A percentile compares a stretch with the other conserved stretches of the same genome.
Evolutionary conservation across 352 stramenopile genomes (phyloP).

Genomic region (Phytophthora aleatoria): DNA sequence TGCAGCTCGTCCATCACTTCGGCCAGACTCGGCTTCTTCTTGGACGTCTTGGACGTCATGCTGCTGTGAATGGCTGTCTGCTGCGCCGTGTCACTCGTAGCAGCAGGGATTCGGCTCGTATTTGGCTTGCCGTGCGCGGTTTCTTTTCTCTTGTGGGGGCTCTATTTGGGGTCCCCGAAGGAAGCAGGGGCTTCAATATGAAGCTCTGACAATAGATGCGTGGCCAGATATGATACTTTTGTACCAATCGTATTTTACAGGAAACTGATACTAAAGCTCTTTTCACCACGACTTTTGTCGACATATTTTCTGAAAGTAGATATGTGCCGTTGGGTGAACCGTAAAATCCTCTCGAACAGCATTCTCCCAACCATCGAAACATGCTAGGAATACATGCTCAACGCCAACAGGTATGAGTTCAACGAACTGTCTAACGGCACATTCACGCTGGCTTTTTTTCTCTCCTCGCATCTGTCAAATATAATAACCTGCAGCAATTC

Average conservation of each 20-base stretch:
- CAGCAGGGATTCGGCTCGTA: slow-evolving; percentile 11
- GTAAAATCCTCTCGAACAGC: slow-evolving; percentile 5
- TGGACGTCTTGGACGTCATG: slow-evolving; percentile 36
- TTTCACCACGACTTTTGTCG: neutral
- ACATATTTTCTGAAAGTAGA: slow-evolving; percentile 6
- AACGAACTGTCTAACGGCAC: slow-evolving; percentile 3
- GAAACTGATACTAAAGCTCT: neutral
- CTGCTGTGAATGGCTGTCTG: neutral
- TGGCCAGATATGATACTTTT: neutral
- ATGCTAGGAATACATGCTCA: neutral
- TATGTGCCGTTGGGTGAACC: neutral
- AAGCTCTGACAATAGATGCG: slow-evolving; percentile 4
- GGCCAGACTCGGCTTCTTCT: slow-evolving; percentile 67
- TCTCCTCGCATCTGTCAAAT: slow-evolving; percentile 11
- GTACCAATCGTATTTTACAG: neutral
- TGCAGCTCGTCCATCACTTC: slow-evolving; percentile 96
- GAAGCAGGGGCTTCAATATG: slow-evolving; percentile 24
- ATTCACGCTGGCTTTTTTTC: slow-evolving; percentile 23
- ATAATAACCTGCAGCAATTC: neutral
- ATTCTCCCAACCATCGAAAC: slow-evolving; percentile 9
- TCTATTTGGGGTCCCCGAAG: slow-evolving; percentile 4
- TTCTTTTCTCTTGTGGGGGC: slow-evolving; percentile 39
- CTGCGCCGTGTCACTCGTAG: slow-evolving; percentile 1
- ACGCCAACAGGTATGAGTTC: neutral
- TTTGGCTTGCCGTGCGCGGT: slow-evolving; percentile 30